Percentiles rank a stretch among this genome's conserved stretches.
These are phyloP conservation scores for Pseudopyrenochaeta lycopersici DNA, from an alignment of 2,329 filamentous ascomycete species.

Conservation along the genomic window DNA sequence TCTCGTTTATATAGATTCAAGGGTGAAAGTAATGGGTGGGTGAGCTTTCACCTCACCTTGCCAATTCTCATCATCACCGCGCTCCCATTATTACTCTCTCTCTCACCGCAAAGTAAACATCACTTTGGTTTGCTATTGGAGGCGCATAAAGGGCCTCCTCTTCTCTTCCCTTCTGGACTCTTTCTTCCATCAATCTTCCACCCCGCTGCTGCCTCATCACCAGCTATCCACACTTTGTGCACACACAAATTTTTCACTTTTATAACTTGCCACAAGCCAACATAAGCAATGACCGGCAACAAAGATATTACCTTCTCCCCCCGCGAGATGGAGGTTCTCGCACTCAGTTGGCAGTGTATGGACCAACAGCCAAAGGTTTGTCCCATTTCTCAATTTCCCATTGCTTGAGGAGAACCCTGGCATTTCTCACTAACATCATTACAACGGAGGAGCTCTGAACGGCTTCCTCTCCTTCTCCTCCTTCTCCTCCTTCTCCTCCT, in stretches of 20 bases:
- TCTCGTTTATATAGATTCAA: neutral
- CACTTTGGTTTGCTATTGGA: neutral
- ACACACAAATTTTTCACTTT: too few species aligned
- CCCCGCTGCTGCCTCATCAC: neutral
- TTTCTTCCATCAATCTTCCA: conserved; percentile 8
- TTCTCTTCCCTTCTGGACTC: neutral
- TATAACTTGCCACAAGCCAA: neutral
- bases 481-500: too few species aligned
- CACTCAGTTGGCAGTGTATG: conserved; percentile 47
- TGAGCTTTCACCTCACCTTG: conserved; percentile 9
- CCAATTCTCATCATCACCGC: conserved; percentile 12
- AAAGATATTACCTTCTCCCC: conserved; percentile 21
- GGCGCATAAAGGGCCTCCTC: conserved; percentile 1
- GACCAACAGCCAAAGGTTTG: conserved; percentile 42
- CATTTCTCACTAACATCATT: too few species aligned
- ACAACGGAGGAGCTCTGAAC: too few species aligned
- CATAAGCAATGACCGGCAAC: conserved; percentile 16
- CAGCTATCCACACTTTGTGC: neutral
- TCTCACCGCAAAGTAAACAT: conserved; percentile 6
- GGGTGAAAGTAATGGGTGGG: conserved; percentile 1
- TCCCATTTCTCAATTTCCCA: neutral
- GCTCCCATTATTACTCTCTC: conserved; percentile 1
- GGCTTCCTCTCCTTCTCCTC: too few species aligned
- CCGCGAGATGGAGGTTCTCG: conserved; percentile 43
- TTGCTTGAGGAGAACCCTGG: neutral